Percentiles rank a stretch among this genome's conserved stretches.
These are phyloP conservation scores for Porpolomopsis calyptriformis DNA, from an alignment of 768 basidiomycete genomes.

Conservation along the genomic window DNA sequence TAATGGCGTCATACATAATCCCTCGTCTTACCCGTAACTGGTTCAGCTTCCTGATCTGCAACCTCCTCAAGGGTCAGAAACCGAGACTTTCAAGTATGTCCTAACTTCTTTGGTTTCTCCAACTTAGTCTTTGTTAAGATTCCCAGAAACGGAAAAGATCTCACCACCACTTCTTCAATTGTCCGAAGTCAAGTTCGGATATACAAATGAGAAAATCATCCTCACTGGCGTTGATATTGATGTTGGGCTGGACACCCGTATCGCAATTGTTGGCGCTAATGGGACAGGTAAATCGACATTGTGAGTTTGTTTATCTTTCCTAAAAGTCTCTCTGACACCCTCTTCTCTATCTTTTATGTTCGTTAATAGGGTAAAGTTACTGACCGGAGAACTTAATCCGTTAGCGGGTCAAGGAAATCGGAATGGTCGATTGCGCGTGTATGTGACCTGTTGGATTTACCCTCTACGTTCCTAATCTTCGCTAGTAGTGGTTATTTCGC, in stretches of 20 bases:
- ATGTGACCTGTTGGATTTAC: constrained; percentile 4
- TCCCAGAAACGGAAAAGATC: constrained; percentile 95
- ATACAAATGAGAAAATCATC: constrained; percentile 64
- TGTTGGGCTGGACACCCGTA: constrained; percentile 86
- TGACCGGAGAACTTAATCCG: constrained; percentile 76
- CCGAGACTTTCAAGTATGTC: constrained; percentile 75
- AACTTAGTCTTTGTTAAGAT: constrained; percentile 32
- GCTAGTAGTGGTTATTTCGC: constrained; percentile 71
- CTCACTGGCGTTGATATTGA: constrained; percentile 79
- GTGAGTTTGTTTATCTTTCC: constrained; percentile 28
- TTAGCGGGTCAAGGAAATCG: constrained; percentile 71
- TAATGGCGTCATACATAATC: not conserved
- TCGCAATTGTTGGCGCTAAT: constrained; percentile 92
- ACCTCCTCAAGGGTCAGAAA: constrained; percentile 88
- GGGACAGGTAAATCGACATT: constrained; percentile 95
- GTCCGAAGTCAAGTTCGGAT: constrained; percentile 85
- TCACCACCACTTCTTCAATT: constrained; percentile 92
- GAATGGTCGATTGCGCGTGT: constrained; percentile 89
- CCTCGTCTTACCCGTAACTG: not conserved
- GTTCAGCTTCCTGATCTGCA: constrained; percentile 78
- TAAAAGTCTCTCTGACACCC: not conserved
- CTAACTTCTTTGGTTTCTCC: not conserved
- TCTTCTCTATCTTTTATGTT: not conserved
- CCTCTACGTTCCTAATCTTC: constrained; percentile 5
- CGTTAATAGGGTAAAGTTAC: constrained; percentile 67